phyloP scores from a whole-genome alignment of 2,329 filamentous ascomycete genomes.

The Endocalyx cinctus region DNA sequence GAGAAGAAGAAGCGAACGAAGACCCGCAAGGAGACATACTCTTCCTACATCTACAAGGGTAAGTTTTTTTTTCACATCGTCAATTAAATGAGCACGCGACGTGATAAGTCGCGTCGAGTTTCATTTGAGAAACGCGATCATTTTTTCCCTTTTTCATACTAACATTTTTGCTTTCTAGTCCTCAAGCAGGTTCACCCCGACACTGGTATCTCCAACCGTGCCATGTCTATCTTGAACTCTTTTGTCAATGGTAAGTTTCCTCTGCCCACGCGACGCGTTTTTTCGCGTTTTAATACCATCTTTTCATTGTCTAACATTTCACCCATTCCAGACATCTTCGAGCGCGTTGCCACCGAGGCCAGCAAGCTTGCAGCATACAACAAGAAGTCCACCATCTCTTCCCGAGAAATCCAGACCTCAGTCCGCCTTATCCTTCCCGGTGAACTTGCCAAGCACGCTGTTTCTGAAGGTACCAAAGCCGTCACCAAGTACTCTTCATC shows the following conservation, averaged over 20 bases:
- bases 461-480: slow-evolving; percentile 99
- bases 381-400: slow-evolving; percentile 99
- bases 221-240: slow-evolving; percentile 99
- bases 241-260: slow-evolving; percentile 88
- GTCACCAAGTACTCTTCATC: slow-evolving; percentile 99
- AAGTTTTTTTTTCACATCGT: slow-evolving; percentile 28
- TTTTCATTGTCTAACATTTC: neutral
- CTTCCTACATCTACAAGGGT: slow-evolving; percentile 99
- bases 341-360: slow-evolving; percentile 97
- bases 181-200: slow-evolving; percentile 99
- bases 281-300: slow-evolving; percentile 12
- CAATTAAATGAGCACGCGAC: no score
- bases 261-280: slow-evolving; percentile 3
- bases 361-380: slow-evolving; percentile 99
- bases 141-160: no score
- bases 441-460: slow-evolving; percentile 98
- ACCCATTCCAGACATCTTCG: slow-evolving; percentile 78
- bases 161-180: slow-evolving; percentile 52
- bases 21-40: slow-evolving; percentile 99
- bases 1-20: slow-evolving; percentile 99
- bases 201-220: slow-evolving; percentile 99
- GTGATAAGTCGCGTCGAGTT: no score
- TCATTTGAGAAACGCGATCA: no score
- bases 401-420: slow-evolving; percentile 98
- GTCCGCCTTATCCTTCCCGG: slow-evolving; percentile 96